phyloP scores from a whole-genome alignment of 2,329 filamentous ascomycete species.

The Aspergillus sp. region DNA sequence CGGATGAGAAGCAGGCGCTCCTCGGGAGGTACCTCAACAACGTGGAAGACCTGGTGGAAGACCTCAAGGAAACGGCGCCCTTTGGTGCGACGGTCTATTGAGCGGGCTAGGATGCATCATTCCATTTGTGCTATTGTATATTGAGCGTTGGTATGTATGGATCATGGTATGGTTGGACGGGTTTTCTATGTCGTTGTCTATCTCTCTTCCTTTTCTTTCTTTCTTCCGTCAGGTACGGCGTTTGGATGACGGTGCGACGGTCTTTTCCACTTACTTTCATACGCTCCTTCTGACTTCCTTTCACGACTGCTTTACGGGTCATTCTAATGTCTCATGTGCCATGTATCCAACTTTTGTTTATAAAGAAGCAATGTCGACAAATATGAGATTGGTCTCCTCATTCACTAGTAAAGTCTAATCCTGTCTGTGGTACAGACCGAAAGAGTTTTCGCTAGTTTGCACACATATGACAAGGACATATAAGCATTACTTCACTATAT shows the following conservation, averaged over 20 bases:
- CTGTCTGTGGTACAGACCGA: too few relatives aligned
- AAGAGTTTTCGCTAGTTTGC: too few relatives aligned
- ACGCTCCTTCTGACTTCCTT: constrained; percentile 10
- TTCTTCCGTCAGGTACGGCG: constrained; percentile 16
- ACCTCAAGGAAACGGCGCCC: constrained; percentile 74
- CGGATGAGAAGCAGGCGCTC: constrained; percentile 77
- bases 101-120: constrained; percentile 12
- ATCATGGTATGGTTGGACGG: constrained; percentile 18
- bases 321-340: constrained; percentile 23
- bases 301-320: constrained; percentile 13
- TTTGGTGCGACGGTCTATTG: constrained; percentile 57
- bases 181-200: constrained; percentile 8
- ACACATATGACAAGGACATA: too few relatives aligned
- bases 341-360: constrained; percentile 17
- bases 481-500: too few relatives aligned
- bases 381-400: background rate
- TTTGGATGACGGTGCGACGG: constrained; percentile 5
- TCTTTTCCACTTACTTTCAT: constrained; percentile 6
- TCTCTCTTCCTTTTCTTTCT: constrained; percentile 10
- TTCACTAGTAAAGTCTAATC: too few relatives aligned
- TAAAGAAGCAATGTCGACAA: background rate
- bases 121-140: constrained; percentile 13
- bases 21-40: constrained; percentile 75
- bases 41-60: constrained; percentile 79
- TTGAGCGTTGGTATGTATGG: constrained; percentile 21